Percentiles rank a stretch among this genome's conserved stretches.
Conservation (phyloP, 495 filamentous ascomycete genomes). For the Alectoria sarmentosa region DNA sequence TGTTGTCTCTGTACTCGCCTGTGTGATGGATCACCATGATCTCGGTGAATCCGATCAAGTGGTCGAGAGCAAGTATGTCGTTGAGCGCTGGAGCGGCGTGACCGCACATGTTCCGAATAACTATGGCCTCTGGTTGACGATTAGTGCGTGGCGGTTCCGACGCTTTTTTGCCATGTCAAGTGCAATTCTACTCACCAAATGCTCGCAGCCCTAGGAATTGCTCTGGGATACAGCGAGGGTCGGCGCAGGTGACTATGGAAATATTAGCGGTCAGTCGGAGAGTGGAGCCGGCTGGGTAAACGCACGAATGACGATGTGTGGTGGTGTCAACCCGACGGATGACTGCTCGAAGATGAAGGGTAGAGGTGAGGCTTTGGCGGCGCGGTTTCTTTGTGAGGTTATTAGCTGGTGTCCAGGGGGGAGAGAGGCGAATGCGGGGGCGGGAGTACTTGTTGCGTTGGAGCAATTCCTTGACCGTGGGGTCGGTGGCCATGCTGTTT, state of each 20-base stretch:
- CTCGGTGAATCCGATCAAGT: constrained; percentile 14
- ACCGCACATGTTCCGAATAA: constrained; percentile 20
- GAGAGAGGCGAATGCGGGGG: background rate
- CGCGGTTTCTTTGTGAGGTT: background rate
- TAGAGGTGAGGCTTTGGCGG: background rate
- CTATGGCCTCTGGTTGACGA: constrained; percentile 6
- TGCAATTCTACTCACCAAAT: background rate
- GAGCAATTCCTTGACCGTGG: background rate
- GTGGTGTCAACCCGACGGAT: background rate
- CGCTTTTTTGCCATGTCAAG: background rate
- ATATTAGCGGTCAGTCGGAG: background rate
- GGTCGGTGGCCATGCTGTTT: background rate
- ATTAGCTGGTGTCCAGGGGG: background rate
- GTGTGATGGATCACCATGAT: constrained; percentile 24
- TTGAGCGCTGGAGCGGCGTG: constrained; percentile 13
- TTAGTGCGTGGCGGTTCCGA: background rate
- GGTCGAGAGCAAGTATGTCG: constrained; percentile 19
- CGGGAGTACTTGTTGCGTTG: constrained; percentile 2
- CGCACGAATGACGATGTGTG: background rate
- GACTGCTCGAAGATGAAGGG: background rate
- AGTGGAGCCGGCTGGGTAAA: background rate
- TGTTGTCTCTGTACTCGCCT: constrained; percentile 2
- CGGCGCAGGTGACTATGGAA: constrained; percentile 10
- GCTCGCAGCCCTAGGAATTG: constrained; percentile 1
- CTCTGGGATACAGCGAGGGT: constrained; percentile 8